Evolutionary conservation across 2,329 filamentous ascomycete genomes (phyloP).

Genomic region (Bipolaris zeicola): DNA sequence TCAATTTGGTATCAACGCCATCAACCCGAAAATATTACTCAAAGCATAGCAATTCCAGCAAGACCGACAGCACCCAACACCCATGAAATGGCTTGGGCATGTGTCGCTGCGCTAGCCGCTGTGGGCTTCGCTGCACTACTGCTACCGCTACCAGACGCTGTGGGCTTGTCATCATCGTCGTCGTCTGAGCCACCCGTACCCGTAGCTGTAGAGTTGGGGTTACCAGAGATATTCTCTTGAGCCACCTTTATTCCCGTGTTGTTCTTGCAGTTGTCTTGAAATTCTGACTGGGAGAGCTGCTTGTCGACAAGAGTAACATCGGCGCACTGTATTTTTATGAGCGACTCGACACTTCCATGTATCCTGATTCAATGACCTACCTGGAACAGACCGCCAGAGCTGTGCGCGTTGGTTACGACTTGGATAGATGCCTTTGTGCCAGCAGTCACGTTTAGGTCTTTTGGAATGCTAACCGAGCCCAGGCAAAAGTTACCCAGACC

Average conservation of each 20-base stretch:
- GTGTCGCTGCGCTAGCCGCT: constrained; percentile 32
- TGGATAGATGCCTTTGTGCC: constrained; percentile 71
- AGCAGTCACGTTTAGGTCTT: constrained; percentile 58
- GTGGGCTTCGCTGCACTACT: constrained; percentile 22
- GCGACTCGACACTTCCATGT: background rate
- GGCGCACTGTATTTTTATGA: constrained; percentile 62
- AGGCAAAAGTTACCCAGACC: constrained; percentile 70
- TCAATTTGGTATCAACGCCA: background rate
- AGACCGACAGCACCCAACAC: constrained; percentile 44
- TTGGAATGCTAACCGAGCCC: constrained; percentile 61
- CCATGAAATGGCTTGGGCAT: constrained; percentile 42
- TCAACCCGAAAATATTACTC: constrained; percentile 3
- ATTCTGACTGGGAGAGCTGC: constrained; percentile 54
- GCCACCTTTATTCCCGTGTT: constrained; percentile 60
- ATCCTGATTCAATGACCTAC: constrained; percentile 39
- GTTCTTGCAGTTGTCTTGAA: constrained; percentile 61
- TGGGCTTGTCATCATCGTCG: constrained; percentile 20
- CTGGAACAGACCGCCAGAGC: constrained; percentile 68
- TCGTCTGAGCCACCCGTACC: background rate
- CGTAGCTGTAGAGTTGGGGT: constrained; percentile 53
- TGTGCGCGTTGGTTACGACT: constrained; percentile 67
- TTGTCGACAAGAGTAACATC: constrained; percentile 70
- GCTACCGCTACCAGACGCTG: constrained; percentile 12
- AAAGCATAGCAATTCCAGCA: constrained; percentile 39
- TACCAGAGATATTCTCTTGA: constrained; percentile 48